phyloP scores from a whole-genome alignment of 1,284 basidiomycete species.

The Fomitopsis palustris region DNA sequence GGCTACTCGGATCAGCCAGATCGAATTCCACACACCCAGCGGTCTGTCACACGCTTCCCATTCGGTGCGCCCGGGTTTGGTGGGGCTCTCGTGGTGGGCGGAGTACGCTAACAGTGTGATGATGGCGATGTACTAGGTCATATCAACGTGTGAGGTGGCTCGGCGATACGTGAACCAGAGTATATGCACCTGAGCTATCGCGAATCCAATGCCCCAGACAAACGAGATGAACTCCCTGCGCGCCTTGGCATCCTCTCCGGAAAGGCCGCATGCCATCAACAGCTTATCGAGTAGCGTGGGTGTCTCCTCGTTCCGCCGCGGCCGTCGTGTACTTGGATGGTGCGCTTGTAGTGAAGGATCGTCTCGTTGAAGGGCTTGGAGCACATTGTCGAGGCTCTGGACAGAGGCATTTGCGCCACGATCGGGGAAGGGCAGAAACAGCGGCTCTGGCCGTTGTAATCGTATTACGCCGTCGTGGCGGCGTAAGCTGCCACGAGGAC shows the following conservation, averaged over 20 bases:
- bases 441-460: neutral
- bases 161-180: neutral
- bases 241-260: slow-evolving; percentile 48
- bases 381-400: neutral
- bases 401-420: neutral
- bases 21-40: slow-evolving; percentile 64
- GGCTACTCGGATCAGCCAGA: slow-evolving; percentile 62
- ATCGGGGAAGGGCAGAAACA: neutral
- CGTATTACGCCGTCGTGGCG: slow-evolving; percentile 5
- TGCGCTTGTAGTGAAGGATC: neutral
- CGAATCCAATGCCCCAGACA: slow-evolving; percentile 51
- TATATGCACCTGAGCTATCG: slow-evolving; percentile 51
- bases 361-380: neutral
- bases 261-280: slow-evolving; percentile 48
- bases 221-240: slow-evolving; percentile 58
- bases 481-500: neutral
- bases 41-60: slow-evolving; percentile 66
- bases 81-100: slow-evolving; percentile 47
- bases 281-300: neutral
- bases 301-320: neutral
- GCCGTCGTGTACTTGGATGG: neutral
- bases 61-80: slow-evolving; percentile 42
- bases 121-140: slow-evolving; percentile 37
- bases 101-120: slow-evolving; percentile 51
- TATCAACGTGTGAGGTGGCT: neutral